Evolutionary conservation across 495 filamentous ascomycete genomes (phyloP), one percentile per base, ranked within the genome.

Genomic region (Penicillium roqueforti): DNA sequence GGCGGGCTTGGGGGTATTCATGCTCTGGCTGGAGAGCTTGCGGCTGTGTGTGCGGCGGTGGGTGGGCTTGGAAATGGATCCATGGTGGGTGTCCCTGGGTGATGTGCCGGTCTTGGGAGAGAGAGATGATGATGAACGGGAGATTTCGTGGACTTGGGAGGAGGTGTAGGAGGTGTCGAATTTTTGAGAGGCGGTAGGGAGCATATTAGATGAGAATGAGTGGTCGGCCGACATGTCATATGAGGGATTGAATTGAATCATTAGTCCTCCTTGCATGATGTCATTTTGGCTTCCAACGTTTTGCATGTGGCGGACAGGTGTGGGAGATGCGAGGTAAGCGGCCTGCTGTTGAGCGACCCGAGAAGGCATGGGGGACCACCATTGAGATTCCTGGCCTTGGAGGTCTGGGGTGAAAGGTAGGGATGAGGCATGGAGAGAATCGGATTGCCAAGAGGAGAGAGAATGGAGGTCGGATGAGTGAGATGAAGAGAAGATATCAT

Each of bases 361-460:
- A 22, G 68, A 59, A 31, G 69, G 62, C 64, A 76, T 68, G 28
- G 71, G 65, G 1, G 74, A 70, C 75, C 75, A 78, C 75, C 75
- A 77, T 19, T 72, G 67, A 13, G 60, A 42, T 49, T 78, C 73
- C 34, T 73, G 70, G 51, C 62, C 53, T 19, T 71, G 64, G 19
- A 78, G 57, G 41, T 75, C 72, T 32, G 71, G 70, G 7, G 72
- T 75, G 55, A 74, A 75, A 22, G 72, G 64, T 37, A 76, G 53
- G 50, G 60, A 62, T 11, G 69, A 62, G 41, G 74, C 56, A 11
- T 60, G 59, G 37, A 76, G 62, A 41, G 70, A 61, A 51, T 77
- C 74, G 16, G 74, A 72, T 58, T 76, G 68, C 74, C 75, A 78
- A 36, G 75, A 73, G 44, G 70, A 70, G 28, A 76, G 57, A 29